Evolutionary conservation across 176 grass and related monocot genomes (phyloP).

Genomic region (Carex pumila): DNA sequence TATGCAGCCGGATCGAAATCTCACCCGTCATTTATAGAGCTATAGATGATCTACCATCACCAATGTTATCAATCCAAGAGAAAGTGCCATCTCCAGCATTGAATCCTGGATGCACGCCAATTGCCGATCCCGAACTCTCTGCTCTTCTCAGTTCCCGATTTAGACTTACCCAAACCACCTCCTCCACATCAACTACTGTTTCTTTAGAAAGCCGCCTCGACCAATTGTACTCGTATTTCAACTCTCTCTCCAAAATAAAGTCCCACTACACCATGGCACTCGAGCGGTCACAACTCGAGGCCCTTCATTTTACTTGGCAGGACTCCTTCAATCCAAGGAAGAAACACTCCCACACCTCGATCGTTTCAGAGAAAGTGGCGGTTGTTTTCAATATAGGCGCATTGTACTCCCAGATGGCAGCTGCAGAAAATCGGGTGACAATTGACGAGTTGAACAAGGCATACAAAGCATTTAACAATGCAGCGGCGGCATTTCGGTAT

Average conservation of each 20-base stretch:
- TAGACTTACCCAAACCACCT: slow-evolving; percentile 1
- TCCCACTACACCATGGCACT: slow-evolving; percentile 29
- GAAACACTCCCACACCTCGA: slow-evolving; percentile 20
- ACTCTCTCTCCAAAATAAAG: slow-evolving; percentile 22
- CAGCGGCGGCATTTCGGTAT: slow-evolving; percentile 32
- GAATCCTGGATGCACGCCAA: neutral
- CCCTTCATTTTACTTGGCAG: slow-evolving; percentile 41
- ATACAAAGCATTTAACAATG: slow-evolving; percentile 33
- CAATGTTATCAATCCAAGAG: slow-evolving; percentile 52
- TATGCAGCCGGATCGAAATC: no score
- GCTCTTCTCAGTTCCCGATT: slow-evolving; percentile 6
- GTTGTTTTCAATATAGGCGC: slow-evolving; percentile 43
- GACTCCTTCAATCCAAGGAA: slow-evolving; percentile 26
- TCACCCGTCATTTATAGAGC: no score
- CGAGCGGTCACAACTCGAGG: slow-evolving; percentile 11
- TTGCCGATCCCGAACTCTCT: slow-evolving; percentile 26
- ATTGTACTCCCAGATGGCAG: slow-evolving; percentile 29
- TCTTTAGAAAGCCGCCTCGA: slow-evolving; percentile 11
- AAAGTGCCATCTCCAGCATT: slow-evolving; percentile 27
- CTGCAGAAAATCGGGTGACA: slow-evolving; percentile 21
- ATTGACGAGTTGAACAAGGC: slow-evolving; percentile 34
- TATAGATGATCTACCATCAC: neutral
- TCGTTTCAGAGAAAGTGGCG: slow-evolving; percentile 33
- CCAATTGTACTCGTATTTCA: slow-evolving; percentile 31
- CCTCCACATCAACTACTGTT: neutral